Percentiles rank a stretch among this genome's conserved stretches.
These are phyloP conservation scores for Flaveria sonorensis DNA, from an alignment of 129 eudicot genomes.

Conservation along the genomic window DNA sequence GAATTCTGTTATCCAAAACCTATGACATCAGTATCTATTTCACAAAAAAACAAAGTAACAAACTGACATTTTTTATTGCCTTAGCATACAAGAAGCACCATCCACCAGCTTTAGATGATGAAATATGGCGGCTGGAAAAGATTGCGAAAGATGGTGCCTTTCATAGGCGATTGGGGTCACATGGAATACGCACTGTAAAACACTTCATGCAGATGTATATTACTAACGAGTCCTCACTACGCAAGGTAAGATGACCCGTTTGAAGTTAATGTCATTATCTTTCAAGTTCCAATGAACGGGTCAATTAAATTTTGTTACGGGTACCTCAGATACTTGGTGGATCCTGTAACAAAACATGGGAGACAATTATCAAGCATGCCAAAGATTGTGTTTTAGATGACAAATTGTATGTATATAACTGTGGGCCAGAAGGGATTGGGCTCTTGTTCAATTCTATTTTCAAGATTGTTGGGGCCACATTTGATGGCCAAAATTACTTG, in stretches of 20 bases:
- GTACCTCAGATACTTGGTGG: slow-evolving; percentile 50
- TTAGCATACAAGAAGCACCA: slow-evolving; percentile 79
- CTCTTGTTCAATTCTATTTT: slow-evolving; percentile 56
- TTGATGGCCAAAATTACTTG: slow-evolving; percentile 57
- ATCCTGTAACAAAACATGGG: slow-evolving; percentile 66
- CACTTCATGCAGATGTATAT: slow-evolving; percentile 53
- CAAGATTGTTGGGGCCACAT: slow-evolving; percentile 55
- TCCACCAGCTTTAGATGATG: slow-evolving; percentile 66
- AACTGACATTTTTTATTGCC: background rate
- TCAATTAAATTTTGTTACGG: slow-evolving; percentile 2
- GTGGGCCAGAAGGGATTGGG: slow-evolving; percentile 38
- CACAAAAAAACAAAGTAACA: background rate
- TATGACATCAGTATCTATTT: too few relatives aligned
- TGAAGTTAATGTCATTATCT: background rate
- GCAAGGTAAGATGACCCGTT: slow-evolving; percentile 46
- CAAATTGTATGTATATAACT: slow-evolving; percentile 35
- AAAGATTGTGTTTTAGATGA: slow-evolving; percentile 55
- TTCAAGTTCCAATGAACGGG: background rate
- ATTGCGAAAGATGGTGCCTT: slow-evolving; percentile 77
- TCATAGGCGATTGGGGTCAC: slow-evolving; percentile 41
- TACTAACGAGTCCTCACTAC: slow-evolving; percentile 42
- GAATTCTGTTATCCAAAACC: too few relatives aligned
- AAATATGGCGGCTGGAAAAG: slow-evolving; percentile 74
- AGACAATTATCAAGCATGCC: slow-evolving; percentile 56
- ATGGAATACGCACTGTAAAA: slow-evolving; percentile 44